A percentile compares a stretch with the other conserved stretches of the same genome.
These are phyloP conservation scores for Xylaria sp. DNA, from an alignment of 2,329 filamentous ascomycete species.

Conservation along the genomic window DNA sequence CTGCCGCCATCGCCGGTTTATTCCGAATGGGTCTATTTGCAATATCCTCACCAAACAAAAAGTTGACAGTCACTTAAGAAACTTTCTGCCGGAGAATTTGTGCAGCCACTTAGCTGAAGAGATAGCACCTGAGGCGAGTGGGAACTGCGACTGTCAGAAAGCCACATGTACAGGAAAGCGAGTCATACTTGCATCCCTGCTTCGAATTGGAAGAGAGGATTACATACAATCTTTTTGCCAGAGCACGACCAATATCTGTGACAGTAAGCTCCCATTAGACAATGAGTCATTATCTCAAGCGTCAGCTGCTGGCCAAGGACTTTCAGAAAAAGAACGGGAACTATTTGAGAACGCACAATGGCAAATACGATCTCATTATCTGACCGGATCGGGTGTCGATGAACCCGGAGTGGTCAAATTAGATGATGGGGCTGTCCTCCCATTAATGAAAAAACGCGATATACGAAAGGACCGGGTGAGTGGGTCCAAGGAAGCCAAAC, in stretches of 20 bases:
- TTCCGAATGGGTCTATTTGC: slow-evolving; percentile 4
- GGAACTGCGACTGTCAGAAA: background rate
- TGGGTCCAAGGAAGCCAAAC: background rate
- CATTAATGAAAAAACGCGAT: background rate
- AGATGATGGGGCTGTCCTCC: slow-evolving; percentile 16
- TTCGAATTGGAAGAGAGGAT: slow-evolving; percentile 12
- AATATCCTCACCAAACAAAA: background rate
- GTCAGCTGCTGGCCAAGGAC: background rate
- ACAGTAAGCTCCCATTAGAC: background rate
- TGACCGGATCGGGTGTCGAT: background rate
- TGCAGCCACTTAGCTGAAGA: background rate
- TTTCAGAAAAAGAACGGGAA: slow-evolving; percentile 11
- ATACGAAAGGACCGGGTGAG: background rate
- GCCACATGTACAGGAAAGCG: slow-evolving; percentile 22
- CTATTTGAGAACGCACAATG: slow-evolving; percentile 12
- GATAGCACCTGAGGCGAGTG: background rate
- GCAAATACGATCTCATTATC: slow-evolving; percentile 7
- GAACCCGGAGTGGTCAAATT: background rate
- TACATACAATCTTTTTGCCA: slow-evolving; percentile 5
- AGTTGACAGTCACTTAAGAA: slow-evolving; percentile 6
- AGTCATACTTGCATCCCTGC: slow-evolving; percentile 21
- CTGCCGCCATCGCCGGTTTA: slow-evolving; percentile 4
- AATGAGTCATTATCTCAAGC: background rate
- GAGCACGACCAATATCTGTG: background rate
- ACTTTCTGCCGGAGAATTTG: no score